phyloP scores from a whole-genome alignment of 441 rosid genomes.

The Mallotus repandus region DNA sequence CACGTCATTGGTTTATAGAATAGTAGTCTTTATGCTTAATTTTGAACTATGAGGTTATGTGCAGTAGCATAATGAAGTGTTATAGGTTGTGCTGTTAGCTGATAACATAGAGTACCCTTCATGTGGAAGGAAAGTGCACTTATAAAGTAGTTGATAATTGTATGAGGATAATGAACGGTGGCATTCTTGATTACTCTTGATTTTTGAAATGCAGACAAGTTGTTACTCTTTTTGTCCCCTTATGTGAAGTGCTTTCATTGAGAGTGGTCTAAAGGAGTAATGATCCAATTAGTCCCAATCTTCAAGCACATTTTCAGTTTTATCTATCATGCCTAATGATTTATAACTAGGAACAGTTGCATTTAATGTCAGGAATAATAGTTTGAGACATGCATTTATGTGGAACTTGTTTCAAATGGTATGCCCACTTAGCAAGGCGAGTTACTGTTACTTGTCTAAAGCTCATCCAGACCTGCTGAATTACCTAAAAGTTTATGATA shows the following conservation, averaged over 20 bases:
- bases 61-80: neutral
- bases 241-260: neutral
- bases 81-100: neutral
- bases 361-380: neutral
- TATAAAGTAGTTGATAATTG: neutral
- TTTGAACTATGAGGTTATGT: neutral
- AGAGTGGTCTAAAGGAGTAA: neutral
- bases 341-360: neutral
- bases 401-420: neutral
- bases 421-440: too few species aligned
- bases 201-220: neutral
- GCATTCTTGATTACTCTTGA: neutral
- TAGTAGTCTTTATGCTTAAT: neutral
- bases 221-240: neutral
- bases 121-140: neutral
- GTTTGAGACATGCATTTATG: neutral
- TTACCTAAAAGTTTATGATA: neutral
- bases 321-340: neutral
- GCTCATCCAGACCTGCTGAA: neutral
- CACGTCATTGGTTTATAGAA: neutral
- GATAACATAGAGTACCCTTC: neutral
- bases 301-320: neutral
- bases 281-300: neutral
- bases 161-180: neutral
- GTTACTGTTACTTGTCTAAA: too few species aligned